Evolutionary conservation across 768 basidiomycete genomes (phyloP).

Genomic region (Tricholoma flavovirens): DNA sequence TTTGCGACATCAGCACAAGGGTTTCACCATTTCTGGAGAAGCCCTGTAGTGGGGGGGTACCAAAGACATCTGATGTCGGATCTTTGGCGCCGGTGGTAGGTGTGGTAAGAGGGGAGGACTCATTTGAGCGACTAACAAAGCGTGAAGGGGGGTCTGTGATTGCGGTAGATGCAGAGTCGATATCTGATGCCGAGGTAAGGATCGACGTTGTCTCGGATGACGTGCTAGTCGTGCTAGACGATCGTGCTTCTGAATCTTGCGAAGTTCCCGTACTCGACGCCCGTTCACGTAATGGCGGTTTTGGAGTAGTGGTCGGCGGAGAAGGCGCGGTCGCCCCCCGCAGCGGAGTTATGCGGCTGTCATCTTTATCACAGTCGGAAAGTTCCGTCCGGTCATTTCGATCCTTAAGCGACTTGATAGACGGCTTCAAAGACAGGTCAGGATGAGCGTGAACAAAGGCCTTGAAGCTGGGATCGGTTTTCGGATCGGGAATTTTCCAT

Average conservation of each 20-base stretch:
- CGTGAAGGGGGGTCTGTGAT: conserved; percentile 47
- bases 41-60: conserved; percentile 6
- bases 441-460: conserved; percentile 93
- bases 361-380: conserved; percentile 4
- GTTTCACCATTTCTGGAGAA: background rate
- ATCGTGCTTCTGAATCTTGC: conserved; percentile 24
- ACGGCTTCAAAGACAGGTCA: conserved; percentile 57
- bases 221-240: conserved; percentile 30
- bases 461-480: conserved; percentile 86
- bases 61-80: conserved; percentile 14
- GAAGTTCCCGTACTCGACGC: conserved; percentile 28
- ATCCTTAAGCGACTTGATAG: conserved; percentile 27
- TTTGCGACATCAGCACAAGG: conserved; percentile 19
- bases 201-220: conserved; percentile 44
- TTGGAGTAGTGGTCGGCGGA: conserved; percentile 17
- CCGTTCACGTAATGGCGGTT: conserved; percentile 25
- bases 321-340: conserved; percentile 34
- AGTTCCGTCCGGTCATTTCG: conserved; percentile 1
- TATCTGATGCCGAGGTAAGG: conserved; percentile 32
- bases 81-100: conserved; percentile 21
- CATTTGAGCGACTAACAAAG: conserved; percentile 26
- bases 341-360: conserved; percentile 15
- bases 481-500: conserved; percentile 96
- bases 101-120: conserved; percentile 18
- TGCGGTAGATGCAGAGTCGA: conserved; percentile 35